Evolutionary conservation across 1,284 basidiomycete genomes (phyloP).

Genomic region (Papiliotrema nemorosa): DNA sequence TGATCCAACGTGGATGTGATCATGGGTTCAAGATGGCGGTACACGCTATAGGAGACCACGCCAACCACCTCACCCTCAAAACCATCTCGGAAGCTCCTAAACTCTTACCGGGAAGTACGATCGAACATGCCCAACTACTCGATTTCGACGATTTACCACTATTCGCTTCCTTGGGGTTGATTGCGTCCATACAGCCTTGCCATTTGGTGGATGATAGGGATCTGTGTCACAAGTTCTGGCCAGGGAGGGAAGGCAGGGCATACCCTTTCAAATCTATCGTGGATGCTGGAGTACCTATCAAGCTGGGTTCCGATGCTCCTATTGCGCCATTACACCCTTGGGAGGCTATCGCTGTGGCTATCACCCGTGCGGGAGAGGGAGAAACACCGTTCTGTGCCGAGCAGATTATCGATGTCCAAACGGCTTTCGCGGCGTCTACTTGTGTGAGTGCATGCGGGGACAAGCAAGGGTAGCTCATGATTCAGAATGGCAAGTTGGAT

Average conservation of each 20-base stretch:
- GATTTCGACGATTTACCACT: slow-evolving; percentile 26
- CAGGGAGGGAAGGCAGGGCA: slow-evolving; percentile 31
- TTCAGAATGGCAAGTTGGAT: slow-evolving; percentile 12
- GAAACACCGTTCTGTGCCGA: slow-evolving; percentile 16
- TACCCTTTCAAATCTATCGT: slow-evolving; percentile 32
- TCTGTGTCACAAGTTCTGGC: slow-evolving; percentile 35
- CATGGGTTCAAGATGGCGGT: slow-evolving; percentile 36
- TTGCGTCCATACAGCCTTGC: slow-evolving; percentile 40
- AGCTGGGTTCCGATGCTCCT: slow-evolving; percentile 39
- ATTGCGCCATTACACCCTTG: slow-evolving; percentile 40
- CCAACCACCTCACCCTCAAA: slow-evolving; percentile 27
- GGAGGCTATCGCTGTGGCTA: slow-evolving; percentile 37
- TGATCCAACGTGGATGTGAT: slow-evolving; percentile 21
- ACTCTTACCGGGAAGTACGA: slow-evolving; percentile 27
- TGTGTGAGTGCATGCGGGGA: slow-evolving; percentile 8
- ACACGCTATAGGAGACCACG: slow-evolving; percentile 43
- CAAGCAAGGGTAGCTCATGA: background rate
- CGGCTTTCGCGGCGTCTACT: slow-evolving; percentile 20
- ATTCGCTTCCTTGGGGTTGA: slow-evolving; percentile 30
- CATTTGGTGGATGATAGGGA: slow-evolving; percentile 43
- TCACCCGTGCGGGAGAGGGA: slow-evolving; percentile 14
- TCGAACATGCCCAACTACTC: slow-evolving; percentile 45
- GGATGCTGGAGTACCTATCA: slow-evolving; percentile 31
- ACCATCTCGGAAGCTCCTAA: slow-evolving; percentile 14
- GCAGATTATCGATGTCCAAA: slow-evolving; percentile 22